A percentile compares a stretch with the other conserved stretches of the same genome.
Conservation (phyloP, 345 rosid genomes). For the Triadica sebifera region DNA sequence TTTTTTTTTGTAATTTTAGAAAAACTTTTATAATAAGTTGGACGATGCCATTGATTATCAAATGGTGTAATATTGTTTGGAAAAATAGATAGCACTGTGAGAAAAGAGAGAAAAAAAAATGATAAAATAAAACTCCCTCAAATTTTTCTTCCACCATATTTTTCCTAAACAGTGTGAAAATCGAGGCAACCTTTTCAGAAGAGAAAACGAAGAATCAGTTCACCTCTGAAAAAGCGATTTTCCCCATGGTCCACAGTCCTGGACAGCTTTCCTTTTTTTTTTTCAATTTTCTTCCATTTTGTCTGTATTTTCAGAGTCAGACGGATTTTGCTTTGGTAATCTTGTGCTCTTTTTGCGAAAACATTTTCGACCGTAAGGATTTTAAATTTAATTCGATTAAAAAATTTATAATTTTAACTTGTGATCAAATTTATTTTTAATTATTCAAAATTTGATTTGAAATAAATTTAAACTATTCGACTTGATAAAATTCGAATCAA, state of each 20-base stretch:
- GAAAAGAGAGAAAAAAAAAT: neutral
- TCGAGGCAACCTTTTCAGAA: neutral
- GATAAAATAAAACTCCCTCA: neutral
- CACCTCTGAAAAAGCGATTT: neutral
- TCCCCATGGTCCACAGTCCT: no score
- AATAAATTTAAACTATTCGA: no score
- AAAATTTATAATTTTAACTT: no score
- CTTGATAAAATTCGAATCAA: no score
- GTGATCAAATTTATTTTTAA: no score
- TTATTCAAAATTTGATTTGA: no score
- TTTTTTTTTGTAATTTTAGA: no score
- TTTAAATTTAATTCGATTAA: no score
- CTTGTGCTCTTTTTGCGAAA: slow-evolving; percentile 13
- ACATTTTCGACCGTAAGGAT: no score
- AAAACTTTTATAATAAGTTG: no score
- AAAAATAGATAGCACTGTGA: neutral
- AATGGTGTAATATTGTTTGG: no score
- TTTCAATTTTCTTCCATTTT: neutral
- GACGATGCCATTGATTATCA: no score
- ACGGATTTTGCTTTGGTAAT: slow-evolving; percentile 22
- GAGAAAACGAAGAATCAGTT: slow-evolving; percentile 2
- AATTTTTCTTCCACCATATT: neutral
- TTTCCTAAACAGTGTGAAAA: neutral
- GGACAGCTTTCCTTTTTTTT: neutral
- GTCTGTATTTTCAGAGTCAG: neutral